Conservation (phyloP, 345 rosid species). For the Citrus unshiu region DNA sequence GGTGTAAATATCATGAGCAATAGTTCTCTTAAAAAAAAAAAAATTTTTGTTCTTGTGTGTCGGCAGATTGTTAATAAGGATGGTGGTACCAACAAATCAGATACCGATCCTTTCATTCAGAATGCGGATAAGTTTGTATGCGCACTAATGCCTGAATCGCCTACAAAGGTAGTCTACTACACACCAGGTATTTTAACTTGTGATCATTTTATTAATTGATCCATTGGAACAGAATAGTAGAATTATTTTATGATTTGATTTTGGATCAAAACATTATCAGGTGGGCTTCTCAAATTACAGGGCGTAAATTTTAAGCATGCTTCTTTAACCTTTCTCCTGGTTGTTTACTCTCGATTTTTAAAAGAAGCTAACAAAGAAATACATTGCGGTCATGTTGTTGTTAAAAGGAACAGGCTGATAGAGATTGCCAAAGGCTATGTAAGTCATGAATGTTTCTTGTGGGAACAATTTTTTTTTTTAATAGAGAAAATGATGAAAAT, state of each 20-base stretch:
- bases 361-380: constrained; percentile 12
- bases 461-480: too few species aligned
- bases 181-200: constrained; percentile 34
- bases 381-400: constrained; percentile 30
- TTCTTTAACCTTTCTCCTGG: constrained; percentile 40
- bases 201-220: not conserved
- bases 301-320: constrained; percentile 56
- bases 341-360: constrained; percentile 37
- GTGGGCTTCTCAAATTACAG: constrained; percentile 46
- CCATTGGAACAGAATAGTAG: not conserved
- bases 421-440: constrained; percentile 30
- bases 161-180: constrained; percentile 36
- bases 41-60: not conserved
- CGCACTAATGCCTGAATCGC: constrained; percentile 52
- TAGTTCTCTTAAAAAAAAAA: too few species aligned
- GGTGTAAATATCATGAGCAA: too few species aligned
- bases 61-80: constrained; percentile 20
- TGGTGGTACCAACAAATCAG: not conserved
- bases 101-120: constrained; percentile 16
- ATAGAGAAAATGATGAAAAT: too few species aligned
- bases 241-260: too few species aligned
- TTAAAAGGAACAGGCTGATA: constrained; percentile 20
- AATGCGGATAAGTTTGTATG: constrained; percentile 44
- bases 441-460: constrained; percentile 27
- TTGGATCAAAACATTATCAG: not conserved